Evolutionary conservation across 257 asterid genomes (phyloP), one percentile per base, ranked within the genome.

Genomic region (Solanum rostratum): DNA sequence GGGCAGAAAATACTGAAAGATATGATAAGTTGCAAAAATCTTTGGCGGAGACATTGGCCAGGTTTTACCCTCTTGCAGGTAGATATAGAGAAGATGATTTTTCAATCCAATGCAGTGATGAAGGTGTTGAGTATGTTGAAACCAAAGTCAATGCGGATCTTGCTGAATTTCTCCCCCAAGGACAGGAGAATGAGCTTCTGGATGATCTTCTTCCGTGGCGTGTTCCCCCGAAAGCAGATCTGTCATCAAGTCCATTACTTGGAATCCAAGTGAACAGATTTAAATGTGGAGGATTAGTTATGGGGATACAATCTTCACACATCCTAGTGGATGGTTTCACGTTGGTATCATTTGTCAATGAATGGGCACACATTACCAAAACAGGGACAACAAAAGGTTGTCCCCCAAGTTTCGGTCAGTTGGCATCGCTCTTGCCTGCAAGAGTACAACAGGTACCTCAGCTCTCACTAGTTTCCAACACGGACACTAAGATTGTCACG

Each of bases 201-300:
- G 29, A 57, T 9, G 29, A 57, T 8, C 29, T 19, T 46, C 52
- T 46, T 46, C 14, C 52, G 10, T 46, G 52, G 52, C 52, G 15
- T 46, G 52, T 46, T 46, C 52, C 52, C 10, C 52, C 13, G 52
- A 46, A 33, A 33, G 37, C 4, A 2, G 87, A 88, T 10, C 53
- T n/a, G 18, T 8, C 19, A 18, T 39, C 81, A 6, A 83, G 66
- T 55, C 84, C 86, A 2, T 3, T 85, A 57, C 45, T 71, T 22
- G 68, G 37, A 15, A 19, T 85, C 19, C 89, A 88, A 22, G 79
- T 87, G 27, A 90, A 50, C 14, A 9, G 0, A 19, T 83, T 91
- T 29, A 10, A 24, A 19, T 89, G 92, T 16, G 93, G 93, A 12
- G 90, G 90, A 18, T 4, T 84, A 12, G 86, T 88, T 2, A 60